Evolutionary conservation across 768 basidiomycete genomes (phyloP).

Genomic region (Tulasnella calospora): DNA sequence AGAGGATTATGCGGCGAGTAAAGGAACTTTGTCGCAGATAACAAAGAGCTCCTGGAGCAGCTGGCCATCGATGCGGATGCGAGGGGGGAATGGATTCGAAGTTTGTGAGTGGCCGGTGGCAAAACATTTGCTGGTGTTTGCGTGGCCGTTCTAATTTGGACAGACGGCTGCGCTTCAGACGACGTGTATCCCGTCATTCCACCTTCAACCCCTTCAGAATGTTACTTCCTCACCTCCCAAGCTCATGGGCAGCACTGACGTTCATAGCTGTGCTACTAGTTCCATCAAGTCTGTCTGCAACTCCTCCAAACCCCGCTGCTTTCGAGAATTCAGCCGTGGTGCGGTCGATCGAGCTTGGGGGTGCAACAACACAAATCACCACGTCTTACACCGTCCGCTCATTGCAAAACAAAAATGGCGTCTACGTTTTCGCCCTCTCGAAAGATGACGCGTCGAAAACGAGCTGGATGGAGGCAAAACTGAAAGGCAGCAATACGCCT

Average conservation of each 20-base stretch:
- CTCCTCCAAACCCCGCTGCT: constrained; percentile 35
- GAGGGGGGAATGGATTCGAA: not conserved
- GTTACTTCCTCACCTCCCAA: not conserved
- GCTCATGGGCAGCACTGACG: not conserved
- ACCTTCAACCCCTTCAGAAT: not conserved
- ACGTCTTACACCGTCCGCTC: constrained; percentile 84
- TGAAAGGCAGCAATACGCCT: constrained; percentile 57
- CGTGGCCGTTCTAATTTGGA: constrained; percentile 18
- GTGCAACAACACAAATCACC: constrained; percentile 79
- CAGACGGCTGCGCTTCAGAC: constrained; percentile 11
- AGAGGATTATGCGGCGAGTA: not conserved
- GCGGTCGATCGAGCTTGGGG: constrained; percentile 83
- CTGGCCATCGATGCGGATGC: not conserved
- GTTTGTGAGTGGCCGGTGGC: not conserved
- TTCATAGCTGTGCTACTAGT: not conserved
- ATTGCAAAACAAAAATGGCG: constrained; percentile 52
- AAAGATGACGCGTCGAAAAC: constrained; percentile 59
- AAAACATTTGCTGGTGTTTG: constrained; percentile 4
- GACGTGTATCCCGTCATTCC: not conserved
- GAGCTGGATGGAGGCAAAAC: constrained; percentile 71
- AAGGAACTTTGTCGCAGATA: not conserved
- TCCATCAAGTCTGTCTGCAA: constrained; percentile 10
- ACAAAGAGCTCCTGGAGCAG: not conserved
- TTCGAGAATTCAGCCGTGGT: constrained; percentile 90
- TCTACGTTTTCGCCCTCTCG: constrained; percentile 65